Base-by-base conservation (phyloP, 306 rosid genomes). In the Pyrus pyrifolia region DNA sequence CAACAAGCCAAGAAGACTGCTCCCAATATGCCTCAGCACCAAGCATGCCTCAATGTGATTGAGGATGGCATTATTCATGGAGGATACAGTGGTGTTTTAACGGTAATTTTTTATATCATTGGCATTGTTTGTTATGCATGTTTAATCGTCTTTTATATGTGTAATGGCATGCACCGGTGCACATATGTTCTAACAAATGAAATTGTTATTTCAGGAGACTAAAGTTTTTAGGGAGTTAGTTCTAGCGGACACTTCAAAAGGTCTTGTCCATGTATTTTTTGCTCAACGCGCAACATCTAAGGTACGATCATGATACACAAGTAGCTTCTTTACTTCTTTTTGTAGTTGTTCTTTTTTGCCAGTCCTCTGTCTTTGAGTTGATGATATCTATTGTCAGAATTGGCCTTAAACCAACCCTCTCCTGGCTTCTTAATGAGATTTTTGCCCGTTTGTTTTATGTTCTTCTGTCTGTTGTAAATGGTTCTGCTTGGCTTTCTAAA, bases 21-120 rank as follows among this genome's bases (percentile, higher is more conserved):
- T 71, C 86, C 99, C 40, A 89, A 92, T 85, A 78, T 89, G 91
- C 99, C 99, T 82, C 99, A 96, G 85, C 97, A 92, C 67, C 91
- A 76, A 77, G 93, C 88, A 73, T 96, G 99, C 85, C 70, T 96
- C 60, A 97, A 96, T 78, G 97, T 87, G 75, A 82, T 96, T 25
- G 97, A 92, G 85, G 90, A 89, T 58, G 99, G 99, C 72, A 78
- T 96, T 64, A 78, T 96, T 73, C 93, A 89, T 70, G 99, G 99
- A 80, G 99, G 99, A 44, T 95, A 92, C 82, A 91, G 98, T 81
- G 99, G 99, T 81, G 84, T 88, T 79, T 74, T 96, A 72, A 88
- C 81, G 96, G 99, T 96, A 95, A 80, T 51, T 5, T 66, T 66
- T 74, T 35, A 15, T 77, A 67, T 76, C 74, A 8, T 29, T 38